phyloP scores from a whole-genome alignment of 163 green algal genomes.

The Chloromonas sp. region DNA sequence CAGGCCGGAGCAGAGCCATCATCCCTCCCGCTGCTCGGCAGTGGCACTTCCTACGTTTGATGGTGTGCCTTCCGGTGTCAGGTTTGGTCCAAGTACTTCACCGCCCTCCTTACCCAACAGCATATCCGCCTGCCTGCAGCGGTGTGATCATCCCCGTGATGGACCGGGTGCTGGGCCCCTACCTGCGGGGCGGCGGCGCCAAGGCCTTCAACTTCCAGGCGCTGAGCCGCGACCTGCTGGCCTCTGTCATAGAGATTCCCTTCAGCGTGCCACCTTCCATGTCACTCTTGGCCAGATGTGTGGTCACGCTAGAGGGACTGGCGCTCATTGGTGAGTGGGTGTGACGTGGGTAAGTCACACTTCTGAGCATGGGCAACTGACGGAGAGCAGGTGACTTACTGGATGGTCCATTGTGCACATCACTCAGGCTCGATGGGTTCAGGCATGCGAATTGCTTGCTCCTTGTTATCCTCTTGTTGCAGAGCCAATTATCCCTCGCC shows the following conservation, averaged over 20 bases:
- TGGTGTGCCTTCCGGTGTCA: neutral
- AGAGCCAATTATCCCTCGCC: too few relatives aligned
- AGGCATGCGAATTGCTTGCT: too few relatives aligned
- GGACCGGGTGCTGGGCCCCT: conserved; percentile 71
- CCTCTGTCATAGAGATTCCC: conserved; percentile 74
- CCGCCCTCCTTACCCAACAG: too few relatives aligned
- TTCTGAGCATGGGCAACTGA: too few relatives aligned
- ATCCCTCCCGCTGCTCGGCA: too few relatives aligned
- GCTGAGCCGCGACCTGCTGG: conserved; percentile 63
- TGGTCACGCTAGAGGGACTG: conserved; percentile 72
- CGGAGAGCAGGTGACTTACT: neutral
- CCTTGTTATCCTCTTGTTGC: too few relatives aligned
- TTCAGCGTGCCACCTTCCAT: conserved; percentile 89
- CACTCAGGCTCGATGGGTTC: too few relatives aligned
- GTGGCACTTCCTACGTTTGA: neutral
- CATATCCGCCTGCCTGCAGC: neutral
- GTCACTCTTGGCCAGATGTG: conserved; percentile 59
- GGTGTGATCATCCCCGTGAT: conserved; percentile 74
- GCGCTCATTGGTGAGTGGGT: conserved; percentile 27
- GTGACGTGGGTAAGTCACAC: too few relatives aligned
- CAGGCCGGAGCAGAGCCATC: too few relatives aligned
- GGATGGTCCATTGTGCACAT: too few relatives aligned
- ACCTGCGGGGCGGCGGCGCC: conserved; percentile 75
- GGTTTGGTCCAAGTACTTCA: neutral
- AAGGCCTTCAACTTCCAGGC: conserved; percentile 74